Base-by-base conservation (phyloP, 306 rosid species). In the Vachellia collinsii region DNA sequence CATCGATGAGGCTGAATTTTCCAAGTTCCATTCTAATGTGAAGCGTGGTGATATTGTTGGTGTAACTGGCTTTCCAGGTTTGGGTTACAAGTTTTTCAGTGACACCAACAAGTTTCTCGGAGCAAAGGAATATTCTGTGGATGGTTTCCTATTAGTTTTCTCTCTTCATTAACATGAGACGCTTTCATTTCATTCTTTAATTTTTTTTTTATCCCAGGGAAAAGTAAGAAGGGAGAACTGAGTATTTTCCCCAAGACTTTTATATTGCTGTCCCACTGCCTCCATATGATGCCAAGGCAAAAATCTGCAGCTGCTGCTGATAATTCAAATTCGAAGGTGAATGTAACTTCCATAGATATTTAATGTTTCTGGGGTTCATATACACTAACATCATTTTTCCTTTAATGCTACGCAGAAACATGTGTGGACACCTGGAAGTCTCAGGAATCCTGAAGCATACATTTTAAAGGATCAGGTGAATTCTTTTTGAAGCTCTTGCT, bases 21-120 rank as follows among this genome's bases (percentile, higher is more conserved):
- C 85, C 11, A 86, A 70, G 74, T 88, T 89, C 76, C 92, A 91
- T 85, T 80, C 92, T 36, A 83, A 51, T 85, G 93, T 88, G 65
- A 91, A 91, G 87, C 89, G 88, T 67, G 92, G 93, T 56, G 96
- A 91, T 85, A 86, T 83, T 77, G 93, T 91, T 78, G 93, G 96
- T 63, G 78, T 91, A 41, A 70, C 79, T 48, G 93, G 96, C 36
- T 91, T 89, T 82, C 93, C 96, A 91, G 93, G 96, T 77, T 47
- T 11, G 53, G 39, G 23, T 20, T 46, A 22, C 51, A 77, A 54
- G 25, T n/a, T 36, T 62, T 63, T 76, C 43, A 44, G 46, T 29
- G 34, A 29, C 34, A 29, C 34, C 34, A 29, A 29, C 34, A 29
- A 29, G 1, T 29, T 29, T 29, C 13, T 3, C 11, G 3, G 43